Conservation (phyloP, 441 rosid genomes). For the Corymbia calophylla region DNA sequence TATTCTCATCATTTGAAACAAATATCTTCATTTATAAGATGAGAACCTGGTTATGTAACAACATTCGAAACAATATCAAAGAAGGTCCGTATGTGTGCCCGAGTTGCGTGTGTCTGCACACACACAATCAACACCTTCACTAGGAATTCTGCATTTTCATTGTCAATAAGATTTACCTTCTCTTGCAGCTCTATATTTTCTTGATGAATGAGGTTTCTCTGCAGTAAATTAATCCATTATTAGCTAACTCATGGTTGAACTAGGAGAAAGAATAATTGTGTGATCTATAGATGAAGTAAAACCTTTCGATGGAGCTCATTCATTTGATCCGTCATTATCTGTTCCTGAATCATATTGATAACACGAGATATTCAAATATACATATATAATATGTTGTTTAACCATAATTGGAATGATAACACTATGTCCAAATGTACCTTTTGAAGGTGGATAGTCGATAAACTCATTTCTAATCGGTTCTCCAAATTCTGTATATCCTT, state of each 20-base stretch:
- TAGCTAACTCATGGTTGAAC: neutral
- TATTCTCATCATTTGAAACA: neutral
- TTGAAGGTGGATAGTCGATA: neutral
- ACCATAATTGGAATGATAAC: neutral
- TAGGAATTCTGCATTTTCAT: neutral
- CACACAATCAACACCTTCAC: neutral
- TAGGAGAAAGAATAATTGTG: neutral
- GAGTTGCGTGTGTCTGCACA: neutral
- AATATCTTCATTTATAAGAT: neutral
- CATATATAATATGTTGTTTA: neutral
- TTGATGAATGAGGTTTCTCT: neutral
- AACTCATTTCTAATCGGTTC: neutral
- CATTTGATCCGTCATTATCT: neutral
- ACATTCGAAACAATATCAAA: neutral
- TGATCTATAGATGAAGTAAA: neutral
- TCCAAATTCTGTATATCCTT: neutral
- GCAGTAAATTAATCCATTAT: neutral
- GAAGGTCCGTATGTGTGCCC: neutral
- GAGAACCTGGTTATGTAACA: neutral
- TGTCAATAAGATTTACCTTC: neutral
- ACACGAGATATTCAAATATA: neutral
- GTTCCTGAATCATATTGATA: neutral
- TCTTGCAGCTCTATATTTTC: neutral
- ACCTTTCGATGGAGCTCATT: neutral
- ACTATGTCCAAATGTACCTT: neutral